Percentiles rank a stretch among this genome's conserved stretches.
These are phyloP conservation scores for Nevesoporus exiguus DNA, from an alignment of 768 basidiomycete species.

Conservation along the genomic window DNA sequence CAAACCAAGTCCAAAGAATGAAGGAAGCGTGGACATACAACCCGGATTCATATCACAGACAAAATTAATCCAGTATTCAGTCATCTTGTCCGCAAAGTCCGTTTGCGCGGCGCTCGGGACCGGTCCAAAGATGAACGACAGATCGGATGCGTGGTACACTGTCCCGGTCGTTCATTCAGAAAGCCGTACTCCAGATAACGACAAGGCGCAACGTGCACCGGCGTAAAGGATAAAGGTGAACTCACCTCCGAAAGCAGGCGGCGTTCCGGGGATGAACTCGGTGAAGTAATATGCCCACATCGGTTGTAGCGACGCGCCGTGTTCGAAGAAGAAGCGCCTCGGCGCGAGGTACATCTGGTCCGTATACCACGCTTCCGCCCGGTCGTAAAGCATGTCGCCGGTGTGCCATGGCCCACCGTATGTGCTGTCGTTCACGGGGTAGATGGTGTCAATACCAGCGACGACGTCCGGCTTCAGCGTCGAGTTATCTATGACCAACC, in stretches of 20 bases:
- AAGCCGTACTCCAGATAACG: background rate
- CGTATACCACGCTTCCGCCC: conserved; percentile 55
- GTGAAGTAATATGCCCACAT: conserved; percentile 54
- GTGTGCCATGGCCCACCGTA: conserved; percentile 54
- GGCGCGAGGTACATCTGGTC: conserved; percentile 55
- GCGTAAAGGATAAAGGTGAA: background rate
- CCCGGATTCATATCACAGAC: conserved; percentile 55
- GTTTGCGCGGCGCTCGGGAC: conserved; percentile 41
- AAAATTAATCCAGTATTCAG: conserved; percentile 56
- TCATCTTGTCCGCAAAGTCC: conserved; percentile 45
- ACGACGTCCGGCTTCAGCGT: conserved; percentile 31
- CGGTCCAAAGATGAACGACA: conserved; percentile 33
- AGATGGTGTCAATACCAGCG: conserved; percentile 37
- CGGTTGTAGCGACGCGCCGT: conserved; percentile 44
- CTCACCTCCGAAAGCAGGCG: conserved; percentile 47
- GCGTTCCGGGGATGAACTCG: conserved; percentile 56
- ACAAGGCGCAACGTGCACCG: too few species aligned
- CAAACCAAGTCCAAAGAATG: background rate
- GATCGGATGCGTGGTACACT: conserved; percentile 18
- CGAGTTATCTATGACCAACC: conserved; percentile 51
- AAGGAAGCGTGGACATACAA: conserved; percentile 32
- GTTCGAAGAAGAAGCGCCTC: conserved; percentile 47
- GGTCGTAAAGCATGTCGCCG: conserved; percentile 57
- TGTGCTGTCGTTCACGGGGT: conserved; percentile 46
- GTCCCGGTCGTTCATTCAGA: background rate